Base-by-base conservation (phyloP, 192 early-diverging fungal genomes). In the Pecoramyces ruminantium region DNA sequence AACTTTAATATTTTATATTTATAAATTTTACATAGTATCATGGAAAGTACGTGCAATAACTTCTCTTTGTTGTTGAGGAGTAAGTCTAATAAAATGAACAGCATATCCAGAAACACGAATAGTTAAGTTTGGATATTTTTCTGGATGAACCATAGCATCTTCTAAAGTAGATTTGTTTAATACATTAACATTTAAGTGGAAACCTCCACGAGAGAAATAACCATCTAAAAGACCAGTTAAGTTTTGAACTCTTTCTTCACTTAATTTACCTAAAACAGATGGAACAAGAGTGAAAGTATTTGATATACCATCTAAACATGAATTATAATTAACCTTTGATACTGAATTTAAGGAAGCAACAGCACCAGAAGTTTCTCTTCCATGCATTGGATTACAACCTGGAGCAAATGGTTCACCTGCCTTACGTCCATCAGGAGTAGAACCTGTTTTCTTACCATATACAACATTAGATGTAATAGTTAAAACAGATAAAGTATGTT, bases 51-150 rank as follows among this genome's bases (percentile, higher is more conserved):
- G 29, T 28, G 82, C 80, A 82, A 82, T 82, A 79, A 82, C 82
- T 42, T 82, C 82, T 29, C 80, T 38, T 39, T 82, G 82, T 82
- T 82, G 82, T 29, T 81, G 82, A 18, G 81, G 80, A 1, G 82
- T 82, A 29, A 82, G 42, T 30, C 81, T 29, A 38, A 42, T 77
- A 25, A 82, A 82, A 30, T 82, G 78, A 18, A 82, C 82, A 25
- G 82, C 82, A 77, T 82, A 82, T 28, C 82, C 82, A 51, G 81
- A 82, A 30, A 82, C 82, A 29, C 82, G 81, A 42, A 82, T 82
- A 1, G 82, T 82, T 38, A 82, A 79, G 51, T 82, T 82, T 38
- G 82, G 82, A 83, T 82, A 82, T 5, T 82, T 82, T 82, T 82
- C 82, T 30, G 82, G 82, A 78, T 82, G 82, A 28, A 38, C 83